A percentile compares a stretch with the other conserved stretches of the same genome.
These are phyloP conservation scores for Periconia digitata DNA, from an alignment of 2,329 filamentous ascomycete species.

Conservation along the genomic window DNA sequence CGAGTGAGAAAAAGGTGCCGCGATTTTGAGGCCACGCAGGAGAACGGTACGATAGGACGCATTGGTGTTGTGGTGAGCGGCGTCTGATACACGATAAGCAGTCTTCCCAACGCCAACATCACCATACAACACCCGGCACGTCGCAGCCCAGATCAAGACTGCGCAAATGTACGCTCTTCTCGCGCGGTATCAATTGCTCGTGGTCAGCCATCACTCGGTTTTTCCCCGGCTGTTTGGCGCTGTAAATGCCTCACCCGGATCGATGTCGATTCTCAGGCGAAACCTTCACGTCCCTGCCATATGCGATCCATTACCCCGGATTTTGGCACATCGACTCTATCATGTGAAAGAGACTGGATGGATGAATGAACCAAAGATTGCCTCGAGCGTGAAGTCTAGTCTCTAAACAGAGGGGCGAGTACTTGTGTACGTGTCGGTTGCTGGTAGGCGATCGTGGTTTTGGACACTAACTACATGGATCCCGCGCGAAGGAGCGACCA, in stretches of 20 bases:
- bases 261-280: not conserved
- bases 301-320: not conserved
- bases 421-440: too few relatives aligned
- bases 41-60: too few relatives aligned
- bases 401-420: too few relatives aligned
- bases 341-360: not conserved
- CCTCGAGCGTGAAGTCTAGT: too few relatives aligned
- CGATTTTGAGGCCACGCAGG: not conserved
- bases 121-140: not conserved
- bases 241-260: not conserved
- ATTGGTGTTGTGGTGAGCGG: too few relatives aligned
- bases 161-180: too few relatives aligned
- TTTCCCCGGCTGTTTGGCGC: not conserved
- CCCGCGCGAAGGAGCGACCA: too few relatives aligned
- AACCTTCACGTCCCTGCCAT: not conserved
- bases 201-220: too few relatives aligned
- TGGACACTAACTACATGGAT: too few relatives aligned
- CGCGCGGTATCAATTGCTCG: too few relatives aligned
- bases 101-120: not conserved
- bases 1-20: not conserved
- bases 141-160: not conserved
- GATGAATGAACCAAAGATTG: not conserved
- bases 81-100: too few relatives aligned
- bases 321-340: not conserved
- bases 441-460: too few relatives aligned